phyloP scores from a whole-genome alignment of 2,329 filamentous ascomycete species.

The Talaromyces sp. region DNA sequence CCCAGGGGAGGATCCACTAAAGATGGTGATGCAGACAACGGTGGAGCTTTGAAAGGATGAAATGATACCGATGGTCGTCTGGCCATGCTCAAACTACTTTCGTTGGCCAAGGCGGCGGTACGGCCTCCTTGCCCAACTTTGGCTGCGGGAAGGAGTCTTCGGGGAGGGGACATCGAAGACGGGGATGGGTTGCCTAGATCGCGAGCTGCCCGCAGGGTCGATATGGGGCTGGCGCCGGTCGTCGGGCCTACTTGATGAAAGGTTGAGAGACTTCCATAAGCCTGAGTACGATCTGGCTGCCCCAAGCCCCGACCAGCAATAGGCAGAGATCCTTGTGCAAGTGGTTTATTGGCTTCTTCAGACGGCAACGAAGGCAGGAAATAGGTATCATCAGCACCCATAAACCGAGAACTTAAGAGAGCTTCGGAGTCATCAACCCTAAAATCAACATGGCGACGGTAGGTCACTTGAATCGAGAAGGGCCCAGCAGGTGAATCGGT shows the following conservation, averaged over 20 bases:
- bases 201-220: slow-evolving; percentile 69
- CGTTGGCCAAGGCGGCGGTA: slow-evolving; percentile 36
- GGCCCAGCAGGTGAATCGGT: slow-evolving; percentile 83
- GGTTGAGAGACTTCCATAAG: slow-evolving; percentile 84
- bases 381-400: slow-evolving; percentile 83
- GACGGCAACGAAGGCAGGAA: slow-evolving; percentile 73
- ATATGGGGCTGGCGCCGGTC: slow-evolving; percentile 78
- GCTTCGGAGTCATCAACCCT: slow-evolving; percentile 88
- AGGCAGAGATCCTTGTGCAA: slow-evolving; percentile 64
- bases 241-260: slow-evolving; percentile 74
- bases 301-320: slow-evolving; percentile 50
- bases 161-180: slow-evolving; percentile 48
- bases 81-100: slow-evolving; percentile 49
- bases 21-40: slow-evolving; percentile 83
- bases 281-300: slow-evolving; percentile 64
- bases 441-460: slow-evolving; percentile 86
- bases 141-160: slow-evolving; percentile 41
- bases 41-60: slow-evolving; percentile 93
- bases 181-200: slow-evolving; percentile 45
- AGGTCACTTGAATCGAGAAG: slow-evolving; percentile 74
- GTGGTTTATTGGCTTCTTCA: slow-evolving; percentile 34
- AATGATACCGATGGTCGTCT: slow-evolving; percentile 83
- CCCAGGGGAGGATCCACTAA: slow-evolving; percentile 45
- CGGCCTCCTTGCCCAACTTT: slow-evolving; percentile 29
- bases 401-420: slow-evolving; percentile 84